Base-by-base conservation (phyloP, 1,139 yeast genomes). In the Geotrichum australiense region DNA sequence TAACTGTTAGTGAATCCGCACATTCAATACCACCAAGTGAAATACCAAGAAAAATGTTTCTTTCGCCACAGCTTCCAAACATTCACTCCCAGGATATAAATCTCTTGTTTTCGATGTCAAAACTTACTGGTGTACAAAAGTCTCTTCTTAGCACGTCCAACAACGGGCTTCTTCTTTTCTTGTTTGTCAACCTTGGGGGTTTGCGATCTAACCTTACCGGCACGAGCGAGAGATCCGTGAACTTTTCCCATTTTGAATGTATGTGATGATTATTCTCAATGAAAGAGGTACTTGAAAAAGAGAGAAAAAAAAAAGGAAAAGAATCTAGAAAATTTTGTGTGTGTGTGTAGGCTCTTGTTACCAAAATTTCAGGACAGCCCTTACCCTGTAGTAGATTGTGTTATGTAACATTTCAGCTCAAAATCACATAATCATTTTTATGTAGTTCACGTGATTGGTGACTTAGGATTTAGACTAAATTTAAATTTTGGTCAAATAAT, bases 221-320 rank as follows among this genome's bases (percentile, higher is more conserved):
- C 98, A 87, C 97, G 96, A 79, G 98, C 95, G 81, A 91, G 84
- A 76, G 96, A 87, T 75, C 98, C 98, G 96, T 91, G 94, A 76
- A 83, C 94, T 80, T 84, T 84, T 78, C 87, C 93, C 91, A 35
- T 35, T 35, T 10, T 35, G 38, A 35, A 25, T 25, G n/a, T 16
- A 6, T 19, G 16, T 21, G 38, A 15, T 14, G 26, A 19, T 24
- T 31, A 16, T 27, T 14, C 30, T 27, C 12, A 27, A n/a, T n/a
- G 15, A 11, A 11, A 27, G 15, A 10, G 11, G 11, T 14, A 11
- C 5, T 6, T 5, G 18, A 30, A 18, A 30, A n/a, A 18, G 16
- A 15, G 22, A 8, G 25, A 20, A 16, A 11, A 10, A 31, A 21
- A 21, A 21, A n/a, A 20, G 25, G n/a, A 11, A 20, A 31, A 18